phyloP scores from a whole-genome alignment of 345 rosid genomes.

The Sapria himalayana region DNA sequence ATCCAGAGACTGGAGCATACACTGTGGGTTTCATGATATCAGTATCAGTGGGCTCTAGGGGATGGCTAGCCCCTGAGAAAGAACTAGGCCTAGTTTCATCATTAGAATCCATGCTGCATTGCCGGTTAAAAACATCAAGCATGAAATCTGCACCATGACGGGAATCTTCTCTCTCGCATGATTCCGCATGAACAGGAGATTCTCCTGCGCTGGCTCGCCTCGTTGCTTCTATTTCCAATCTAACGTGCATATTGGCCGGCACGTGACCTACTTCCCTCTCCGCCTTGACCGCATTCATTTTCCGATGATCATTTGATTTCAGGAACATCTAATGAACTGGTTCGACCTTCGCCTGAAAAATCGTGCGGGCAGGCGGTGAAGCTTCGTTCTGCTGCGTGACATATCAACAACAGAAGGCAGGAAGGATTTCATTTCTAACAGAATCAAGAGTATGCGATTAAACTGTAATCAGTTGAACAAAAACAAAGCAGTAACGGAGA shows the following conservation, averaged over 20 bases:
- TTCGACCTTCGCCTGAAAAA: too few relatives aligned
- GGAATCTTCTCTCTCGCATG: constrained; percentile 41
- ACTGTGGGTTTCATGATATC: constrained; percentile 59
- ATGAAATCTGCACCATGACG: constrained; percentile 25
- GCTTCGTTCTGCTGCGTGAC: too few relatives aligned
- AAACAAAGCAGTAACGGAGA: too few relatives aligned
- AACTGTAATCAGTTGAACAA: too few relatives aligned
- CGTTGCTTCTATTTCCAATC: constrained; percentile 24
- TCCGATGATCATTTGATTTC: too few relatives aligned
- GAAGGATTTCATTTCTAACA: too few relatives aligned
- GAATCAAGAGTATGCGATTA: too few relatives aligned
- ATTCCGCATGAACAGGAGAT: constrained; percentile 19
- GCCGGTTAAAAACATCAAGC: constrained; percentile 20
- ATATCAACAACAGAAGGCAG: too few relatives aligned
- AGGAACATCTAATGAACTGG: too few relatives aligned
- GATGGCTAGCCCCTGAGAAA: constrained; percentile 91
- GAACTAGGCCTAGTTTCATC: constrained; percentile 53
- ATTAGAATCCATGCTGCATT: constrained; percentile 27
- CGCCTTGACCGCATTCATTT: constrained; percentile 3
- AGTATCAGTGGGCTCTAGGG: constrained; percentile 74
- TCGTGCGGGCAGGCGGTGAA: too few relatives aligned
- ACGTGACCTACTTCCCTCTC: constrained; percentile 22
- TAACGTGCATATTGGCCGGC: constrained; percentile 21
- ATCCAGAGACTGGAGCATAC: constrained; percentile 51
- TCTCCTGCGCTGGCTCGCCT: constrained; percentile 14